Base-by-base conservation (phyloP, 805 yeast species). In the Isabelozyma heimii region DNA sequence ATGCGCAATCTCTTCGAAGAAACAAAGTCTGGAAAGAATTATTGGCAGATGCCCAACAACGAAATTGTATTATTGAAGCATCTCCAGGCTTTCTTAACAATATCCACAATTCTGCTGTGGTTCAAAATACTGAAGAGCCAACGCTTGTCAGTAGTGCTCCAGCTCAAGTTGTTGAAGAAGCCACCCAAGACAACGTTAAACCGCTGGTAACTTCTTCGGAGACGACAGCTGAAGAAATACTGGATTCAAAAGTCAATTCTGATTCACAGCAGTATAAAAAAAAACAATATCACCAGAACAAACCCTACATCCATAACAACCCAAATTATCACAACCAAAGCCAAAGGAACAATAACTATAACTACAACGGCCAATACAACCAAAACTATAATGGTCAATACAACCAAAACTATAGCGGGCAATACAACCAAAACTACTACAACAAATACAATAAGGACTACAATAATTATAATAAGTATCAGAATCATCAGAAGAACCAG, bases 21-120 rank as follows among this genome's bases (percentile, higher is more conserved):
- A 87, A 91, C 61, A 72, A 72, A 20, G 82, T 90, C 0, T 94
- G 99, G 99, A 69, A 65, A 26, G 75, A 80, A 48, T 70, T 94
- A 45, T 76, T 91, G 8, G 63, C 66, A 0, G 84, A 91, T 71
- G 96, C 96, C 0, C 65, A 69, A 37, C 57, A 63, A 0, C 72
- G 96, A 51, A 58, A 58, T 9, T 58, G 60, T 45, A 60, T 73
- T 4, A 45, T 62, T 1, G 48, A 58, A 13, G 77, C 76, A 1
- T 56, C 51, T 14, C 70, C 73, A 5, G 76, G 76, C 4, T 74
- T 74, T 41, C 40, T 37, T 15, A 6, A 37, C 16, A 6, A 37
- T 8, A 37, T 13, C 16, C 4, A 15, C 6, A 6, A 8, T 8
- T 12, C 40, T 13, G 16, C 15, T 37, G 16, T 12, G 14, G n/a